Percentiles rank a stretch among this genome's conserved stretches.
phyloP scores from a whole-genome alignment of 139 green algal species.

The Gonium pectorale region DNA sequence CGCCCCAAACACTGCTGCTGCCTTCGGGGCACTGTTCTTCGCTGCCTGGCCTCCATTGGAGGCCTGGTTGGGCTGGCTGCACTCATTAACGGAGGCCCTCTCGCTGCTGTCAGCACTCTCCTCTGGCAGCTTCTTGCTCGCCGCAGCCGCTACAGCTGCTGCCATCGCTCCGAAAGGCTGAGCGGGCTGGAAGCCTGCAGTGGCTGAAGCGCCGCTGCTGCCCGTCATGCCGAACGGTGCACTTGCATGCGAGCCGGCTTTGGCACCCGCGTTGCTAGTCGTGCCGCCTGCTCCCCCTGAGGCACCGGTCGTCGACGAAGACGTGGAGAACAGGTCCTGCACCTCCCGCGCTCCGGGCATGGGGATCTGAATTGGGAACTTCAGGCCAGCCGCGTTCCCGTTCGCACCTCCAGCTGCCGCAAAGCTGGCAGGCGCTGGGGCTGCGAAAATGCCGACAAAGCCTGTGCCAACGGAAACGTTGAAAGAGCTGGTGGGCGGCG shows the following conservation, averaged over 20 bases:
- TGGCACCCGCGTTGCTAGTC: not conserved
- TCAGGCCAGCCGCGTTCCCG: not conserved
- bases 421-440: too few relatives aligned
- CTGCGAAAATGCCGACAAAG: too few relatives aligned
- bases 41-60: slow-evolving; percentile 15
- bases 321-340: slow-evolving; percentile 6
- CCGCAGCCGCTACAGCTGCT: not conserved
- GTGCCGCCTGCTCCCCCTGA: not conserved
- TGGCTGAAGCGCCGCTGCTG: not conserved
- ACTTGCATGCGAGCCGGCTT: not conserved
- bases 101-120: not conserved
- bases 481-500: too few relatives aligned
- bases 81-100: not conserved
- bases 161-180: too few relatives aligned
- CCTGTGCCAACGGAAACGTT: too few relatives aligned
- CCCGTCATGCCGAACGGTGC: not conserved
- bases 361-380: slow-evolving; percentile 20
- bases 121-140: not conserved
- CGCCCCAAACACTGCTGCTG: too few relatives aligned
- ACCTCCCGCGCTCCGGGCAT: slow-evolving; percentile 19
- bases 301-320: not conserved
- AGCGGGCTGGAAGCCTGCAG: not conserved
- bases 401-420: not conserved
- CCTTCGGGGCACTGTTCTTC: slow-evolving; percentile 15
- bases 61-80: not conserved